These are phyloP conservation scores for Strobilomyces dryophilus DNA, from an alignment of 768 basidiomycete genomes.

Conservation along the genomic window DNA sequence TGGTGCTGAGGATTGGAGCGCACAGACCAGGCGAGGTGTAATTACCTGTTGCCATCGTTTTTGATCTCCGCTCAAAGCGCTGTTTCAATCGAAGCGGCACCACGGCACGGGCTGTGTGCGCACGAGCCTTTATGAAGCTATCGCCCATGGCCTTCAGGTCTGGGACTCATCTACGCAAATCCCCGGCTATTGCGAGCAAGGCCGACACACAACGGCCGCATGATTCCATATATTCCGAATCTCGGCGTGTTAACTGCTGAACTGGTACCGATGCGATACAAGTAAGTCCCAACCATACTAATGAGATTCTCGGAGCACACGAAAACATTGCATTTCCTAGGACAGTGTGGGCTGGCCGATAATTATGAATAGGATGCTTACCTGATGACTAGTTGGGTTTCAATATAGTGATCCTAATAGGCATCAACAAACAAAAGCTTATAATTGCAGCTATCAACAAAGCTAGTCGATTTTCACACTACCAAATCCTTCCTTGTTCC, in stretches of 20 bases:
- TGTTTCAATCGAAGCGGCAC: constrained; percentile 23
- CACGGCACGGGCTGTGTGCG: constrained; percentile 24
- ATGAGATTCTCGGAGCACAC: not conserved
- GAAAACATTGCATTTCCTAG: constrained; percentile 1
- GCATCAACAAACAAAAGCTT: constrained; percentile 38
- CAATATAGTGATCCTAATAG: constrained; percentile 35
- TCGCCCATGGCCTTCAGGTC: constrained; percentile 19
- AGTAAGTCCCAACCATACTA: constrained; percentile 1
- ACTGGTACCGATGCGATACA: not conserved
- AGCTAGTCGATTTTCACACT: constrained; percentile 36
- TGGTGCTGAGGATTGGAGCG: constrained; percentile 36
- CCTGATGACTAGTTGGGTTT: constrained; percentile 36
- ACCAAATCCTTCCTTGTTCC: constrained; percentile 37
- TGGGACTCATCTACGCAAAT: not conserved
- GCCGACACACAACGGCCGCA: not conserved
- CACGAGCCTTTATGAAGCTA: constrained; percentile 16
- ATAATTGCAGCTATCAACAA: constrained; percentile 38
- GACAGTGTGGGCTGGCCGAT: constrained; percentile 9
- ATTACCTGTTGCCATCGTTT: constrained; percentile 22
- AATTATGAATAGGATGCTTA: constrained; percentile 27
- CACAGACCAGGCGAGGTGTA: constrained; percentile 29
- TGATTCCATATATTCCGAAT: not conserved
- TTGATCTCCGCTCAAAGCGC: constrained; percentile 27
- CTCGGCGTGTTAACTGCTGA: not conserved
- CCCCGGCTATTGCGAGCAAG: constrained; percentile 1